Conservation (phyloP, 768 basidiomycete species). For the Goffeauzyma gilvescens region DNA sequence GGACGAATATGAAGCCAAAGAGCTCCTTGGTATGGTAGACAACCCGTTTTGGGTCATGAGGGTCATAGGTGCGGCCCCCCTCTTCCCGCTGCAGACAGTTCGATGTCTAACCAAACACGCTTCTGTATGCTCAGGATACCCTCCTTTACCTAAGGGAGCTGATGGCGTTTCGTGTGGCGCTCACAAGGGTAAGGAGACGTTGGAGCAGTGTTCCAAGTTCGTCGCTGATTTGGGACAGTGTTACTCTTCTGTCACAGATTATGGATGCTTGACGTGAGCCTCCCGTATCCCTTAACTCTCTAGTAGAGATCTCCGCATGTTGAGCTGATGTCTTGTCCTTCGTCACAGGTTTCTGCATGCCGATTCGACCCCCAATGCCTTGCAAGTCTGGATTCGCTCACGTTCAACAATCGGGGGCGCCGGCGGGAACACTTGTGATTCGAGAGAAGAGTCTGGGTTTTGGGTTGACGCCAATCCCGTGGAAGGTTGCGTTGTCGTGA, state of each 20-base stretch:
- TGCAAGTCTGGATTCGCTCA: conserved; percentile 55
- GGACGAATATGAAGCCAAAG: conserved; percentile 48
- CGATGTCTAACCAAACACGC: not conserved
- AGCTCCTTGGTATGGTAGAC: conserved; percentile 50
- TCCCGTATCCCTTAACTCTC: not conserved
- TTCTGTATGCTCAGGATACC: conserved; percentile 40
- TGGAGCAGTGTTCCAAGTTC: too few relatives aligned
- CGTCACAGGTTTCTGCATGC: conserved; percentile 58
- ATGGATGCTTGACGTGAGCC: conserved; percentile 68
- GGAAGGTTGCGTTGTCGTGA: conserved; percentile 66
- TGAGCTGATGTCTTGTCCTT: not conserved
- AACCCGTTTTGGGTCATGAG: conserved; percentile 84
- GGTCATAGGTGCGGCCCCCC: conserved; percentile 43
- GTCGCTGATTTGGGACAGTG: too few relatives aligned
- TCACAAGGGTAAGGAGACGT: conserved; percentile 45
- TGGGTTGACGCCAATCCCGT: conserved; percentile 79
- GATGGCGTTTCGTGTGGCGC: conserved; percentile 78
- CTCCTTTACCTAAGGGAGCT: conserved; percentile 57
- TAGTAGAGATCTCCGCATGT: too few relatives aligned
- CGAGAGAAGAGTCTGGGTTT: conserved; percentile 40
- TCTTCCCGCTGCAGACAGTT: not conserved
- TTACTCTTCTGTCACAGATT: conserved; percentile 56
- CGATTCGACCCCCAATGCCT: conserved; percentile 56
- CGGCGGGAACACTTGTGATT: too few relatives aligned
- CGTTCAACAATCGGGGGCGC: conserved; percentile 30